Evolutionary conservation across 805 yeast species (phyloP).

Genomic region (Saccharomycopsis sp.): DNA sequence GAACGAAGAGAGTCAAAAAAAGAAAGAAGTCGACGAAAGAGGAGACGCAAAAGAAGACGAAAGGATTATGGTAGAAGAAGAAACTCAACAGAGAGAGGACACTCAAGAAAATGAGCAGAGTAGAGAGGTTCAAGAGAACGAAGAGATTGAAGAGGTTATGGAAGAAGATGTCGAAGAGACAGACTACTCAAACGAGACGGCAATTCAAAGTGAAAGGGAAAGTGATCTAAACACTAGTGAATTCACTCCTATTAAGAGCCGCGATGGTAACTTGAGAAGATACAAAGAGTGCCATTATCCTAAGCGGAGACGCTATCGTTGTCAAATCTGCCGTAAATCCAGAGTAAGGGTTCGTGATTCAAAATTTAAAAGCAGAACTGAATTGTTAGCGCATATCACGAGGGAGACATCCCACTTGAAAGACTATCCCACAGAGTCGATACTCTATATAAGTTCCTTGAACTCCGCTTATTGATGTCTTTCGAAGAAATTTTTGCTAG

Average conservation of each 20-base stretch:
- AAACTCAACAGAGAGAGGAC: too few species aligned
- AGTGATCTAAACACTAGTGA: neutral
- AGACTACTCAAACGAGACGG: too few species aligned
- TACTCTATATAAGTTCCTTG: neutral
- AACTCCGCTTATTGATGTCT: neutral
- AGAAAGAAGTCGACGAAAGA: too few species aligned
- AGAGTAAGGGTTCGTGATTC: neutral
- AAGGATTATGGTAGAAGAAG: too few species aligned
- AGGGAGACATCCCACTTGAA: neutral
- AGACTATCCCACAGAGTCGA: neutral
- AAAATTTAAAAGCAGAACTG: neutral
- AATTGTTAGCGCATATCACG: neutral
- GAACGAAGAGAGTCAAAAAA: too few species aligned
- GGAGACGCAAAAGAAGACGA: too few species aligned
- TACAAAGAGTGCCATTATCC: neutral
- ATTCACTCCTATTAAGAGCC: neutral
- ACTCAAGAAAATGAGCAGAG: neutral
- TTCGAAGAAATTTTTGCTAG: too few species aligned
- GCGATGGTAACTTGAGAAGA: neutral
- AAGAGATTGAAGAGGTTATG: neutral
- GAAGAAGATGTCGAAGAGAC: neutral
- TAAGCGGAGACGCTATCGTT: neutral
- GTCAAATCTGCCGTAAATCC: neutral
- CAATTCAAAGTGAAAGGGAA: neutral
- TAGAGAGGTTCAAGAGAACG: neutral